Conservation (phyloP, 2,329 filamentous ascomycete genomes). For the Phoma sp. region DNA sequence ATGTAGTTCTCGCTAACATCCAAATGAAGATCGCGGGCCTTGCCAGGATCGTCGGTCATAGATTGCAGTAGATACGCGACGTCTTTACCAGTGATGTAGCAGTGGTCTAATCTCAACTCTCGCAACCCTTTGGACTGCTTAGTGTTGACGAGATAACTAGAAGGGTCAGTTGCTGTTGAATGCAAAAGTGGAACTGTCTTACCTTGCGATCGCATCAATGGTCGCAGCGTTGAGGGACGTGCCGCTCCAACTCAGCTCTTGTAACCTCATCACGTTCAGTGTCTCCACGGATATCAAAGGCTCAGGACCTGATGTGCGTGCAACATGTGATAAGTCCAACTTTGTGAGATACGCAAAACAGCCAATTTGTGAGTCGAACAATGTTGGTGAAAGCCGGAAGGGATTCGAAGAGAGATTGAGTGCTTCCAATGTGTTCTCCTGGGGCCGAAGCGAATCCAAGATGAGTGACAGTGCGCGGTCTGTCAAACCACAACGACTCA, state of each 20-base stretch:
- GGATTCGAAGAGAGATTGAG: slow-evolving; percentile 72
- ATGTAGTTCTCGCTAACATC: slow-evolving; percentile 70
- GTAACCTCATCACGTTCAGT: slow-evolving; percentile 69
- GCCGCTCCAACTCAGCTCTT: slow-evolving; percentile 69
- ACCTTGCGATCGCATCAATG: slow-evolving; percentile 66
- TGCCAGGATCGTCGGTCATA: slow-evolving; percentile 60
- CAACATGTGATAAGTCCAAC: slow-evolving; percentile 69
- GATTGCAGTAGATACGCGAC: slow-evolving; percentile 70
- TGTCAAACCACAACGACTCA: slow-evolving; percentile 67
- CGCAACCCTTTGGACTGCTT: slow-evolving; percentile 65
- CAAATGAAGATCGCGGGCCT: slow-evolving; percentile 66
- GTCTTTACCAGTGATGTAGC: slow-evolving; percentile 68
- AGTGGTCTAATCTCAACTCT: slow-evolving; percentile 70
- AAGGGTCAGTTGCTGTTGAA: slow-evolving; percentile 30
- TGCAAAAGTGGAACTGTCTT: slow-evolving; percentile 4
- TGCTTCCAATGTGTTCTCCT: slow-evolving; percentile 71
- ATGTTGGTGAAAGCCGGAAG: slow-evolving; percentile 67
- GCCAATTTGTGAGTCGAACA: slow-evolving; percentile 71
- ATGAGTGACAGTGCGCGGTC: slow-evolving; percentile 67
- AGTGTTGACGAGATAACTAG: slow-evolving; percentile 65
- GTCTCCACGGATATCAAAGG: slow-evolving; percentile 71
- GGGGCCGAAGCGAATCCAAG: slow-evolving; percentile 67
- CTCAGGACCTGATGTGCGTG: slow-evolving; percentile 67
- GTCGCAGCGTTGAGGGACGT: slow-evolving; percentile 67
- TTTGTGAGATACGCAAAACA: slow-evolving; percentile 71